Evolutionary conservation across 2,329 filamentous ascomycete genomes (phyloP).

Genomic region (Calonectria fujianensis): DNA sequence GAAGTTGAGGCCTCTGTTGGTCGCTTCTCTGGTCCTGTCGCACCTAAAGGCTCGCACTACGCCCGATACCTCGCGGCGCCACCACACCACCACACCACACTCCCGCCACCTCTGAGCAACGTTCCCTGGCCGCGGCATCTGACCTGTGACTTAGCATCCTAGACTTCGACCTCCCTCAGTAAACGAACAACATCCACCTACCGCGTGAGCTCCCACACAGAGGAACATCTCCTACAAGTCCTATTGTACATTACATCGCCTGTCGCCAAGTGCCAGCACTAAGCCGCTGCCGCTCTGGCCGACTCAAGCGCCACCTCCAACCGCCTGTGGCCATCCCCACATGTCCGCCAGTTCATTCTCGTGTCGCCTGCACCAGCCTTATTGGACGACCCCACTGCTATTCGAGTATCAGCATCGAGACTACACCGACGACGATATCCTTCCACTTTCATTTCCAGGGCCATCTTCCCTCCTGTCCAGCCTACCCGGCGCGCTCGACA

Average conservation of each 20-base stretch:
- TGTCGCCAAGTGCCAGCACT: conserved; percentile 34
- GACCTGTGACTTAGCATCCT: conserved; percentile 25
- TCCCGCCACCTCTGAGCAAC: conserved; percentile 49
- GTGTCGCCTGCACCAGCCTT: conserved; percentile 54
- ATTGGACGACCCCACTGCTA: conserved; percentile 56
- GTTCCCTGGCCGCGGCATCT: conserved; percentile 43
- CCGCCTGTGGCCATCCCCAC: conserved; percentile 54
- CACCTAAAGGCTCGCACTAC: conserved; percentile 47
- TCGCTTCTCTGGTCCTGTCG: conserved; percentile 26
- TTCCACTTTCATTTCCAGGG: conserved; percentile 40
- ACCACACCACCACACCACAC: conserved; percentile 50
- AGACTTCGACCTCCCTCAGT: conserved; percentile 32
- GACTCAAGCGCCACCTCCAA: conserved; percentile 52
- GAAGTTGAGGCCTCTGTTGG: conserved; percentile 40
- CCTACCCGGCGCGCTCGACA: conserved; percentile 47
- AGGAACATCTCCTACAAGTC: not conserved
- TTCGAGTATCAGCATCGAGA: conserved; percentile 49
- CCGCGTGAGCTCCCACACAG: conserved; percentile 26
- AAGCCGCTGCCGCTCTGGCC: conserved; percentile 43
- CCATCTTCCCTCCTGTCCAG: conserved; percentile 37
- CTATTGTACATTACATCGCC: conserved; percentile 7
- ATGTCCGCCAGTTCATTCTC: conserved; percentile 55
- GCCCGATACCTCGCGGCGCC: conserved; percentile 36
- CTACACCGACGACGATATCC: conserved; percentile 44
- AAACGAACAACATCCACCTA: conserved; percentile 27